phyloP scores from a whole-genome alignment of 768 basidiomycete genomes.

The Hericium alpestre region DNA sequence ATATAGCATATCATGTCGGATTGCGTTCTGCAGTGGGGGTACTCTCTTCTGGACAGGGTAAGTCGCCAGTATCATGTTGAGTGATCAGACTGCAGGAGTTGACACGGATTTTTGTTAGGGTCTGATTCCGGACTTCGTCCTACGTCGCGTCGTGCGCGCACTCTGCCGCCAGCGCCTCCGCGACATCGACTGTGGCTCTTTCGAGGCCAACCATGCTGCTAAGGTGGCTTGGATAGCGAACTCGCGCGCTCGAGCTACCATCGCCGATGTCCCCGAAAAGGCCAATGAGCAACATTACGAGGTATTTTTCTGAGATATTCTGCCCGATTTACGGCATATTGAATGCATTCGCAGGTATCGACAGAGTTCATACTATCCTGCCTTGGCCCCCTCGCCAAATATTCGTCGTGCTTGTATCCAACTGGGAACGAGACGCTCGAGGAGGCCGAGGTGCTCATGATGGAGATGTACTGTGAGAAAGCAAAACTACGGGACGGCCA shows the following conservation, averaged over 20 bases:
- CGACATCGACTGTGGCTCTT: slow-evolving; percentile 49
- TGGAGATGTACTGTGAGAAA: slow-evolving; percentile 57
- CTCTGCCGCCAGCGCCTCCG: slow-evolving; percentile 43
- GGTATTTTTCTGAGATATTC: slow-evolving; percentile 23
- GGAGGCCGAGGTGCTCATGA: slow-evolving; percentile 55
- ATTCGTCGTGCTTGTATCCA: slow-evolving; percentile 56
- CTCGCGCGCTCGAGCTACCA: slow-evolving; percentile 36
- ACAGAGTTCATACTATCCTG: slow-evolving; percentile 57
- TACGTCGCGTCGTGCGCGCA: slow-evolving; percentile 35
- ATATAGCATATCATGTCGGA: slow-evolving; percentile 1
- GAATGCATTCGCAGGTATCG: slow-evolving; percentile 29
- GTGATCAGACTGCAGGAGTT: not conserved
- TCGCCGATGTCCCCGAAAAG: slow-evolving; percentile 53
- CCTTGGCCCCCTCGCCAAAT: slow-evolving; percentile 55
- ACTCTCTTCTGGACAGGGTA: slow-evolving; percentile 25
- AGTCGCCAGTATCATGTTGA: not conserved
- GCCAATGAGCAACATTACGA: slow-evolving; percentile 75
- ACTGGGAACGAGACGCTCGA: slow-evolving; percentile 48
- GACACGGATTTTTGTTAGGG: slow-evolving; percentile 28
- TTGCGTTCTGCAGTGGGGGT: slow-evolving; percentile 26
- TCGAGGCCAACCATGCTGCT: slow-evolving; percentile 49
- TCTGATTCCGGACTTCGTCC: slow-evolving; percentile 48
- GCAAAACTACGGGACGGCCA: slow-evolving; percentile 51
- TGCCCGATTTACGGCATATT: not conserved
- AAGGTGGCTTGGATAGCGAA: slow-evolving; percentile 60